Evolutionary conservation across 2,329 filamentous ascomycete species (phyloP).

Genomic region (Anthostomella pinea): DNA sequence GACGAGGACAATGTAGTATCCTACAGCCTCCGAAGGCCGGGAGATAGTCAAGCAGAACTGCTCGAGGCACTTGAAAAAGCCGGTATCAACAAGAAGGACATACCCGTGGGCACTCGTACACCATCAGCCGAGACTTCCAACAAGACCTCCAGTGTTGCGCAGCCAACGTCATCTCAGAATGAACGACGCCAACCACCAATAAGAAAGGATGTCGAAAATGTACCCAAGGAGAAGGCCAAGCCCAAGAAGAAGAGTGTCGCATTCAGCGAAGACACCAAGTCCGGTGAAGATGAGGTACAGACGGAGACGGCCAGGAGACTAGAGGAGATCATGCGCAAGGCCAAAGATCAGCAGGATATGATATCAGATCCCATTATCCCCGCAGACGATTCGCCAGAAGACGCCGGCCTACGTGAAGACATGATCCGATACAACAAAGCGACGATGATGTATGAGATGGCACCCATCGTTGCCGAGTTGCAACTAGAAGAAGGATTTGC

Average conservation of each 20-base stretch:
- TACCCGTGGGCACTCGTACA: slow-evolving; percentile 25
- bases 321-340: slow-evolving; percentile 55
- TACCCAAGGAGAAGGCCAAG: slow-evolving; percentile 7
- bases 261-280: slow-evolving; percentile 60
- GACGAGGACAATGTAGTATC: slow-evolving; percentile 83
- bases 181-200: slow-evolving; percentile 1
- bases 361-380: slow-evolving; percentile 59
- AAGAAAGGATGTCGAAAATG: slow-evolving; percentile 2
- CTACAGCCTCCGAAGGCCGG: slow-evolving; percentile 63
- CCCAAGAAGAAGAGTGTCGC: slow-evolving; percentile 56
- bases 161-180: slow-evolving; percentile 2
- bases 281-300: slow-evolving; percentile 33
- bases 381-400: slow-evolving; percentile 73
- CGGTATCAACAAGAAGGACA: slow-evolving; percentile 62
- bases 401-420: slow-evolving; percentile 74
- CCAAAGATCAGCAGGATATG: slow-evolving; percentile 52
- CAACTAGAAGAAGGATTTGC: slow-evolving; percentile 71
- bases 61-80: slow-evolving; percentile 72
- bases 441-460: slow-evolving; percentile 70
- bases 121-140: slow-evolving; percentile 10
- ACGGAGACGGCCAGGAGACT: slow-evolving; percentile 46
- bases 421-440: slow-evolving; percentile 80
- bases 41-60: slow-evolving; percentile 64
- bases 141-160: slow-evolving; percentile 12
- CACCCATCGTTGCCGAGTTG: slow-evolving; percentile 87